Conservation (phyloP, 2,329 filamentous ascomycete genomes). For the Trichoderma sp. region DNA sequence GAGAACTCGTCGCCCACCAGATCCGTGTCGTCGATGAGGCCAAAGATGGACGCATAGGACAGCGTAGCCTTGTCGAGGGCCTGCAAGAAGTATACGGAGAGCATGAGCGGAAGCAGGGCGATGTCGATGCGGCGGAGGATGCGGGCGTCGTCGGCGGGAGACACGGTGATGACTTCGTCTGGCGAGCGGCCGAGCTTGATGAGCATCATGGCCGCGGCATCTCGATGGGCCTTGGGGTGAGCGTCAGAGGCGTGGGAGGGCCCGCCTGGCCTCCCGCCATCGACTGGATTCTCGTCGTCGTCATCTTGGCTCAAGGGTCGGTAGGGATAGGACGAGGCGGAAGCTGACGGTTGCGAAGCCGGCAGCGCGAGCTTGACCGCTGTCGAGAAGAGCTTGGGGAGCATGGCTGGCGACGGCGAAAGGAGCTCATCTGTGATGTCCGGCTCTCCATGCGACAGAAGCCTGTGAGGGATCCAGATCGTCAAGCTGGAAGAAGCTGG, state of each 20-base stretch:
- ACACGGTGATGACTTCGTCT: slow-evolving; percentile 39
- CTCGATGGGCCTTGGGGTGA: slow-evolving; percentile 37
- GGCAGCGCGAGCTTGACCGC: slow-evolving; percentile 13
- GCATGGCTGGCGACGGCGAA: slow-evolving; percentile 4
- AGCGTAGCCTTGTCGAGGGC: slow-evolving; percentile 65
- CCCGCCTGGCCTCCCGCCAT: slow-evolving; percentile 17
- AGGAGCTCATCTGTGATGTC: not conserved
- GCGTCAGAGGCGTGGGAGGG: not conserved
- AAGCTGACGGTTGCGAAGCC: slow-evolving; percentile 13
- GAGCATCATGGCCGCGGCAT: slow-evolving; percentile 51
- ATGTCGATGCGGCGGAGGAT: slow-evolving; percentile 46
- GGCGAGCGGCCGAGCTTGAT: slow-evolving; percentile 44
- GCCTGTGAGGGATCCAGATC: not conserved
- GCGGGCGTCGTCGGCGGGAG: slow-evolving; percentile 41
- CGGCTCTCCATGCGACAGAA: not conserved
- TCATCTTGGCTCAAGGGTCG: slow-evolving; percentile 35
- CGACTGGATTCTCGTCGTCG: slow-evolving; percentile 26
- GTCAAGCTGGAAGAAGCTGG: not conserved
- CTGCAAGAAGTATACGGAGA: slow-evolving; percentile 65
- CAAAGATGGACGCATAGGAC: slow-evolving; percentile 64
- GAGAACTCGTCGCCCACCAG: slow-evolving; percentile 61
- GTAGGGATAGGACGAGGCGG: slow-evolving; percentile 35
- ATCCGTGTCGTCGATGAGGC: slow-evolving; percentile 59
- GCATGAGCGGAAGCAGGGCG: slow-evolving; percentile 50
- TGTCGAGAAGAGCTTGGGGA: slow-evolving; percentile 24